phyloP scores from a whole-genome alignment of 208 protist species.

The Trypanosoma congolense region DNA sequence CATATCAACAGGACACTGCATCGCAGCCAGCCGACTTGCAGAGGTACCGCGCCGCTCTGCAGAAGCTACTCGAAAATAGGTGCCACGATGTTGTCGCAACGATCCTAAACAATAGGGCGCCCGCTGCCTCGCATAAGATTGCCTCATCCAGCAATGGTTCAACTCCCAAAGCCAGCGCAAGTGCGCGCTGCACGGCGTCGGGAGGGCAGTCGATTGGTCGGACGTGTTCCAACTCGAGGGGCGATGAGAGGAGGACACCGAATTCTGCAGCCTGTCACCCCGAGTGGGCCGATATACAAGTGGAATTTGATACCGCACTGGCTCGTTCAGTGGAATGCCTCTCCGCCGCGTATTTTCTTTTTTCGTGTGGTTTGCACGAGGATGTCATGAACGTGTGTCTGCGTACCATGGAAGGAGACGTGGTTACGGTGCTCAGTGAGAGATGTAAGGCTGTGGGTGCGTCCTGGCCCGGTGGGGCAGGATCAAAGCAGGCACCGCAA shows the following conservation, averaged over 20 bases:
- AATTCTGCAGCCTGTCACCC: neutral
- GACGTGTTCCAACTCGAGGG: too few species aligned
- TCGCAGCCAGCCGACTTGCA: conserved; percentile 4
- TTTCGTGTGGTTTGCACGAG: conserved; percentile 23
- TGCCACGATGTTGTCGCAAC: conserved; percentile 3
- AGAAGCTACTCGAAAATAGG: conserved; percentile 15
- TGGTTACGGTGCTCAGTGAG: conserved; percentile 18
- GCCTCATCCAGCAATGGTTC: neutral
- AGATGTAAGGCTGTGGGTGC: neutral
- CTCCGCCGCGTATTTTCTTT: conserved; percentile 23
- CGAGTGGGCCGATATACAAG: neutral
- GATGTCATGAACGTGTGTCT: conserved; percentile 34
- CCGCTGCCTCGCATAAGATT: neutral
- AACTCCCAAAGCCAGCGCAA: neutral
- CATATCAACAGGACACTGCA: neutral
- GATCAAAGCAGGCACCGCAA: neutral
- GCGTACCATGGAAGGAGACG: conserved; percentile 17
- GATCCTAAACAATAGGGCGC: neutral
- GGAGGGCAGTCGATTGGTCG: too few species aligned
- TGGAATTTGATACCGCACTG: conserved; percentile 9
- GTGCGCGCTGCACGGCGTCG: too few species aligned
- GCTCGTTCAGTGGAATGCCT: conserved; percentile 31
- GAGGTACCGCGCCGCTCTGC: conserved; percentile 7
- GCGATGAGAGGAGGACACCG: too few species aligned
- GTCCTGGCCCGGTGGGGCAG: neutral